Evolutionary conservation across 2,329 filamentous ascomycete species (phyloP).

Genomic region (Macrophomina phaseolina): DNA sequence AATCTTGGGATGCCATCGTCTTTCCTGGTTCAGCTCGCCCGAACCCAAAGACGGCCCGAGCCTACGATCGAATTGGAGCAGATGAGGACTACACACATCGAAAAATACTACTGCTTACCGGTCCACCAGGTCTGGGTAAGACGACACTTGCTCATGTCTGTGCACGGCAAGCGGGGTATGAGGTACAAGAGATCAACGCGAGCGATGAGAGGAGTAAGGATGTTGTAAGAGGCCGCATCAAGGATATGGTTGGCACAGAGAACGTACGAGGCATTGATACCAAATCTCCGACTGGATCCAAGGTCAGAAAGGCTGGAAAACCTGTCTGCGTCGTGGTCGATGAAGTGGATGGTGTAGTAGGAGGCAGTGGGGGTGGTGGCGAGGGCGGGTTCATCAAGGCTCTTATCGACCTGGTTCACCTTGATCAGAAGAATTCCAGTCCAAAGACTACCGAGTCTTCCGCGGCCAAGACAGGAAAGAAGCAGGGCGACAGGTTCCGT

Average conservation of each 20-base stretch:
- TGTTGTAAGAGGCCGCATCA: constrained; percentile 88
- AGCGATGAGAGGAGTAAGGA: constrained; percentile 91
- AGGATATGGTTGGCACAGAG: constrained; percentile 91
- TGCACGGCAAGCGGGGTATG: constrained; percentile 92
- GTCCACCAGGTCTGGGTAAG: constrained; percentile 91
- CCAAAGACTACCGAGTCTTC: constrained; percentile 24
- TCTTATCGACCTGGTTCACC: constrained; percentile 83
- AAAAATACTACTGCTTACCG: constrained; percentile 89
- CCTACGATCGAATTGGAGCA: constrained; percentile 51
- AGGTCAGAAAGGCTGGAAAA: constrained; percentile 73
- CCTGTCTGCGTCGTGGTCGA: constrained; percentile 95
- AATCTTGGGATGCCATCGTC: constrained; percentile 90
- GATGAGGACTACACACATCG: constrained; percentile 75
- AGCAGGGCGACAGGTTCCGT: constrained; percentile 84
- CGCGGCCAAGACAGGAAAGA: constrained; percentile 60
- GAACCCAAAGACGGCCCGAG: constrained; percentile 56
- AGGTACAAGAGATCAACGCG: constrained; percentile 96
- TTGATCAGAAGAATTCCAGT: constrained; percentile 80
- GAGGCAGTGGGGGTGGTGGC: constrained; percentile 72
- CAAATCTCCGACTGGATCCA: constrained; percentile 55
- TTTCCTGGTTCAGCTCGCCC: constrained; percentile 77
- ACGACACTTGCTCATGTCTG: constrained; percentile 97
- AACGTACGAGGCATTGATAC: constrained; percentile 78
- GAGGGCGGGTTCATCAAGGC: constrained; percentile 97
- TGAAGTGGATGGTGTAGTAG: constrained; percentile 92